Base-by-base conservation (phyloP, 108 stramenopile genomes). In the Licmophora abbreviata region DNA sequence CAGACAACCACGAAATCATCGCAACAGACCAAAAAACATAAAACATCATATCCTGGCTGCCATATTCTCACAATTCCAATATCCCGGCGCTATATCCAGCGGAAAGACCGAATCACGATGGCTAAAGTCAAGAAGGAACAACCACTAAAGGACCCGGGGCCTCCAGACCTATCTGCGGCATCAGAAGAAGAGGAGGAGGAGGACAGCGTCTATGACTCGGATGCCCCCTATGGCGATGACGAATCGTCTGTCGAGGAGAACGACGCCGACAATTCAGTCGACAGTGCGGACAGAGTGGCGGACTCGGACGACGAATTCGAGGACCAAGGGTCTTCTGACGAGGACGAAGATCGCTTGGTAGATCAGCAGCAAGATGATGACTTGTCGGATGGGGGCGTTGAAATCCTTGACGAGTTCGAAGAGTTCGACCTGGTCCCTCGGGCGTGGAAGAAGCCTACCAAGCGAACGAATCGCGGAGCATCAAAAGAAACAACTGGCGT, bases 301-400 rank as follows among this genome's bases (percentile, higher is more conserved):
- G 68, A 61, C 1, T 48, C 62, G n/a, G 62, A 63, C 31, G 68
- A 68, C 32, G 91, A 88, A 11, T 86, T 88, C 45, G 91, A 86
- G 68, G 86, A 88, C 37, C 86, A 88, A 70, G 86, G 86, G 34
- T 86, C 84, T 3, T 85, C 81, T 1, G 84, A 85, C 29, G 86
- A 85, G 49, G 86, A 88, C 30, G 90, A 85, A 14, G 86, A 86
- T 35, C 18, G 65, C 14, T 32, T 81, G 17, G 76, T 79, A 26
- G 50, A 72, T 4, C 83, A 85, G 54, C 32, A 49, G 17, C 54
- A 66, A 9, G 65, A 78, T 8, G 85, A 85, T 36, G 73, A 73
- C 23, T 71, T 63, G 24, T 57, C 54, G 9, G 82, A 81, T 27
- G 81, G 58, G 29, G 81, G 62, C n/a, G 73, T 79, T 28, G 82